Percentiles rank a stretch among this genome's conserved stretches.
These are phyloP conservation scores for Orbilia ellipsospora DNA, from an alignment of 2,329 filamentous ascomycete species.

Conservation along the genomic window DNA sequence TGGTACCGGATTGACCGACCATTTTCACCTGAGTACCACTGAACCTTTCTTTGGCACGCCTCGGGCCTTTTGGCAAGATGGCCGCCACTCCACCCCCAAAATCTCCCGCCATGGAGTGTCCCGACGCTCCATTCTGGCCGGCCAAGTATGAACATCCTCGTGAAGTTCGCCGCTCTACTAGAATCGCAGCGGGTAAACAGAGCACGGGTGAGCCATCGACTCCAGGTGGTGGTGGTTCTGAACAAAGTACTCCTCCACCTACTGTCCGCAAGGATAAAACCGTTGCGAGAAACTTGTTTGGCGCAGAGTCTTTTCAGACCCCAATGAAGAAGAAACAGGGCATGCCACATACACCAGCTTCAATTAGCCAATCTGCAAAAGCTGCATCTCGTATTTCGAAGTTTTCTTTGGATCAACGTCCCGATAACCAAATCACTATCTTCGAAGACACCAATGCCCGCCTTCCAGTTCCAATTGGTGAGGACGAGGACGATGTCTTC, in stretches of 20 bases:
- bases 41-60: not conserved
- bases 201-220: constrained; percentile 41
- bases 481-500: constrained; percentile 45
- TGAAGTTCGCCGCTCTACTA: constrained; percentile 43
- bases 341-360: constrained; percentile 32
- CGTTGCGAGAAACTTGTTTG: constrained; percentile 25
- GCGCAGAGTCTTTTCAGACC: constrained; percentile 21
- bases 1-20: constrained; percentile 5
- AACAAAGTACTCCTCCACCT: constrained; percentile 45
- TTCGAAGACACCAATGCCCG: constrained; percentile 48
- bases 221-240: constrained; percentile 25
- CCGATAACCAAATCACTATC: constrained; percentile 40
- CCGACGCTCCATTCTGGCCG: constrained; percentile 43
- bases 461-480: constrained; percentile 38
- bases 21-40: not conserved
- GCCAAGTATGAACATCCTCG: constrained; percentile 48
- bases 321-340: constrained; percentile 46
- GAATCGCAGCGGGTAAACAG: constrained; percentile 44
- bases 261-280: constrained; percentile 41
- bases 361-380: constrained; percentile 44
- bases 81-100: constrained; percentile 40
- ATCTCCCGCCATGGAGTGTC: constrained; percentile 31
- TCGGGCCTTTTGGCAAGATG: constrained; percentile 45
- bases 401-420: constrained; percentile 45
- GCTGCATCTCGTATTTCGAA: constrained; percentile 47